Evolutionary conservation across 345 rosid species (phyloP), one percentile per base, ranked within the genome.

Genomic region (Fremontodendron californicum): DNA sequence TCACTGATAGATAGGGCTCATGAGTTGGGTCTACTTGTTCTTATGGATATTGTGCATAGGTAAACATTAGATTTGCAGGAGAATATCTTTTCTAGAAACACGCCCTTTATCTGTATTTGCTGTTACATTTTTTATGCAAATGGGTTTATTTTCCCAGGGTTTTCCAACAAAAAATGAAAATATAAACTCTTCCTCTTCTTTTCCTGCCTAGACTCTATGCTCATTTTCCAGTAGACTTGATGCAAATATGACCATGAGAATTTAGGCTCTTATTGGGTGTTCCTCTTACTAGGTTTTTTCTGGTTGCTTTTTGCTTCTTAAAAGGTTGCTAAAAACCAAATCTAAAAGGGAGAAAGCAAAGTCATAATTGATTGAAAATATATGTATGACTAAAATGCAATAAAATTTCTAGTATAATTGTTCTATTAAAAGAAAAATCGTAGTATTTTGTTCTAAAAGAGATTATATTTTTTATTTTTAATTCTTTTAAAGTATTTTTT

Each of bases 1-100:
- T 95, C 99, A 51, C 76, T 95, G 83, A 93, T 93, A 79, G 99
- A 95, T 84, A 92, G 58, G 88, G 98, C 98, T 79, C 99, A 95
- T 82, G 99, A 93, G 77, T 87, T 91, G 81, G 99, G 96, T 74
- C 86, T 95, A 76, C 86, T 93, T 80, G 99, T 95, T 88, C 94
- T 93, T 67, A 95, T 95, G 99, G 99, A 95, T 90, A 89, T 95
- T 73, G 98, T 95, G 85, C 99, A 95, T 82, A 93, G 99, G 99
- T 93, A 89, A 78, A 35, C 21, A 12, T 72, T 62, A 71, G 73
- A 39, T 48, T 61, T 77, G 23, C 9, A 73, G 73, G 63, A 60
- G 72, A 74, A 78, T 51, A 12, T 7, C 9, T 51, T 72, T 64
- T 27, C 71, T 74, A 58, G 49, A 75, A 74, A 71, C 62, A 25